Base-by-base conservation (phyloP, 1,139 yeast genomes). In the Scheffersomyces titani region DNA sequence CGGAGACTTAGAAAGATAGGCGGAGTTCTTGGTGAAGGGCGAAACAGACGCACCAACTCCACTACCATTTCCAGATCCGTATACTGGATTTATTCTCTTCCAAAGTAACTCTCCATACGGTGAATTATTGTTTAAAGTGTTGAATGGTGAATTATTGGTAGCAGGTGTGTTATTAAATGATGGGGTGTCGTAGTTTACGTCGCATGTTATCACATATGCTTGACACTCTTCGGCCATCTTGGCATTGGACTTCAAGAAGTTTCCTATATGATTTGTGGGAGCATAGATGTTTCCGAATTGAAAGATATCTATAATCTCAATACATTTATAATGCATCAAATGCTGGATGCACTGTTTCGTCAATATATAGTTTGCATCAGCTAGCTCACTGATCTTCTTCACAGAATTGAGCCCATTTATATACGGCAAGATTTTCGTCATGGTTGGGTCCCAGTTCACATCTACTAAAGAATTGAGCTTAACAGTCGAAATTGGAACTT, bases 401-500 rank as follows among this genome's bases (percentile, higher is more conserved):
- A 94, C 85, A 2, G 96, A 90, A 68, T 94, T 93, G 52, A 92
- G 79, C 0, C 99, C 99, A 67, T 96, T 86, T 51, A 94, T 91
- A 63, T 80, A 89, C 0, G 98, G 97, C 16, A 92, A 74, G 44
- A 94, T 90, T 62, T 89, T 89, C 50, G 92, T 78, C 96, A 94
- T 89, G 2, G 98, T 94, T 1, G 98, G 98, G 69, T 94, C 99
- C 98, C 99, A 94, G 65, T 90, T 90, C 6, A 89, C 89, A 71
- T 94, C 99, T 44, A 91, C 87, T 61, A 94, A 77, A 46, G 84
- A 77, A 47, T 81, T 80, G 46, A 93, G 74, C 55, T 87, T 85
- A 1, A 93, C 97, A 0, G 94, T 88, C 5, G 96, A 84, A 2
- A 92, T 85, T 0, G 99, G 99, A 0, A 94, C 99, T 69, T 94